Evolutionary conservation across 305 asterid species (phyloP).

Genomic region (Fraxinus sp.): DNA sequence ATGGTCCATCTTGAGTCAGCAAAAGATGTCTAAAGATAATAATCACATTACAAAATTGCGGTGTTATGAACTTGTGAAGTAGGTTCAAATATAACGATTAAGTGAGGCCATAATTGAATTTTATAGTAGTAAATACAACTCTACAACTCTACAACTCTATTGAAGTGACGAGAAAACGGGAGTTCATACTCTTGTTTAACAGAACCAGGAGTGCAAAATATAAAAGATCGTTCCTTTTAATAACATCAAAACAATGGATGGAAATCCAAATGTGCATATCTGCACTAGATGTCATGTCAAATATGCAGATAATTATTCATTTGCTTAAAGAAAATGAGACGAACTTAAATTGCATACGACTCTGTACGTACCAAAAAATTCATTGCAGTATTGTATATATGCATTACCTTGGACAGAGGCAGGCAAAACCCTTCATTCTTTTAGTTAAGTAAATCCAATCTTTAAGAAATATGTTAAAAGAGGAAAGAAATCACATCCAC

Average conservation of each 20-base stretch:
- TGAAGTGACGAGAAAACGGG: not conserved
- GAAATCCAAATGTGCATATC: not conserved
- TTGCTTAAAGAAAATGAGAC: not conserved
- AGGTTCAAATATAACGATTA: not conserved
- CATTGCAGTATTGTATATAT: not conserved
- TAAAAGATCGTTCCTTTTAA: not conserved
- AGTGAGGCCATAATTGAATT: not conserved
- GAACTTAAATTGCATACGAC: not conserved
- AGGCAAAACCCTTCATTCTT: not conserved
- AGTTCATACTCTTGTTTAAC: not conserved
- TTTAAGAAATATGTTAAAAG: not conserved
- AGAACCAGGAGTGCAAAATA: not conserved
- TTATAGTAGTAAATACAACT: not conserved
- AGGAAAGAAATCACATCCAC: not conserved
- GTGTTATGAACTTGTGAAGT: not conserved
- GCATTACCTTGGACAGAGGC: constrained; percentile 6
- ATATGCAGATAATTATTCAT: not conserved
- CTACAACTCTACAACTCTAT: not conserved
- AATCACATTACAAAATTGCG: not conserved
- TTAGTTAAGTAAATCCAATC: not conserved
- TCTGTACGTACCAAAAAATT: not conserved
- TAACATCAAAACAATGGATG: not conserved
- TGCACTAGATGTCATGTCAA: not conserved
- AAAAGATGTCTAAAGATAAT: not conserved
- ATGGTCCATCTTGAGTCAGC: not conserved